These are phyloP conservation scores for Chlorella ohadii DNA, from an alignment of 139 green algal species.

Conservation along the genomic window DNA sequence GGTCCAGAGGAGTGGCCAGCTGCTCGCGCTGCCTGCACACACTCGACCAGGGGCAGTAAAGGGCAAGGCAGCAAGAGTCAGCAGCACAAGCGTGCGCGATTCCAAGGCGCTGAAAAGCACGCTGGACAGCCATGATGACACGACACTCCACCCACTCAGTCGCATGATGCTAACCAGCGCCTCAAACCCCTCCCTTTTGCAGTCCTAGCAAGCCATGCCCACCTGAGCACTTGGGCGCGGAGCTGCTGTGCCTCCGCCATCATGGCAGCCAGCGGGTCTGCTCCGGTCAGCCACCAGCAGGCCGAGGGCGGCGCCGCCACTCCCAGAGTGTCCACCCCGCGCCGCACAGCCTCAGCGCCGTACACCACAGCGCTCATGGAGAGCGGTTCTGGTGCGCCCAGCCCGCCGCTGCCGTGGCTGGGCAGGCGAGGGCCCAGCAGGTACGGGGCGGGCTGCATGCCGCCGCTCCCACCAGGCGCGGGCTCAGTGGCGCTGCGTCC, in stretches of 20 bases:
- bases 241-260: conserved; percentile 21
- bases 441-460: conserved; percentile 7
- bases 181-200: too few species aligned
- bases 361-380: conserved; percentile 24
- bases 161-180: too few species aligned
- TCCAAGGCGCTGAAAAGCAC: too few species aligned
- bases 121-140: too few species aligned
- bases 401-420: neutral
- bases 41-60: too few species aligned
- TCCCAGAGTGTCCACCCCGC: conserved; percentile 28
- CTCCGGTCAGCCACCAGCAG: conserved; percentile 20
- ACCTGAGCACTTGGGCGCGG: neutral
- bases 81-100: neutral
- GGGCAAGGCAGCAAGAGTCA: neutral
- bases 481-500: neutral
- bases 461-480: neutral
- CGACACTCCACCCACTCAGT: too few species aligned
- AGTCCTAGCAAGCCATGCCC: neutral
- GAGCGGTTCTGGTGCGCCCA: conserved; percentile 9
- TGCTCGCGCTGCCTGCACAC: conserved; percentile 4
- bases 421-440: neutral
- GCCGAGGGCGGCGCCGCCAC: neutral
- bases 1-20: conserved; percentile 22
- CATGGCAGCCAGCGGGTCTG: conserved; percentile 34
- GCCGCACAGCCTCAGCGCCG: conserved; percentile 13